phyloP scores from a whole-genome alignment of 1,139 yeast species.

The Kodamaea derodonti region DNA sequence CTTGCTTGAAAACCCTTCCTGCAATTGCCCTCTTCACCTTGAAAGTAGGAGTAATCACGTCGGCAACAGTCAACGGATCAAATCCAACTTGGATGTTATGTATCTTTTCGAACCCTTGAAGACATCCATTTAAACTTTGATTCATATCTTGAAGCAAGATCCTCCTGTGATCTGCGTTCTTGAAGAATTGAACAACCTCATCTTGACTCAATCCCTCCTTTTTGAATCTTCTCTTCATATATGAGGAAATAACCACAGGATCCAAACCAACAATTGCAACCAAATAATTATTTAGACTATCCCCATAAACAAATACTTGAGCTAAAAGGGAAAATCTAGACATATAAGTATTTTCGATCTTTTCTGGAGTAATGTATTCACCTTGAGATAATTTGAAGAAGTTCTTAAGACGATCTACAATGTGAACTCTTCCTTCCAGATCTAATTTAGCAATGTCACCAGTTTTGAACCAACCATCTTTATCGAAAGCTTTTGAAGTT shows the following conservation, averaged over 20 bases:
- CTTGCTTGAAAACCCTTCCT: conserved; percentile 43
- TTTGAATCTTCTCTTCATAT: conserved; percentile 12
- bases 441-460: conserved; percentile 67
- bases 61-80: conserved; percentile 66
- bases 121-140: conserved; percentile 16
- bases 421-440: conserved; percentile 41
- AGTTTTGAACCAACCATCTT: conserved; percentile 59
- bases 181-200: conserved; percentile 27
- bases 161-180: conserved; percentile 23
- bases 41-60: conserved; percentile 70
- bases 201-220: conserved; percentile 13
- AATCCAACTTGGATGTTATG: conserved; percentile 57
- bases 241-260: conserved; percentile 12
- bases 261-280: conserved; percentile 51
- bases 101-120: conserved; percentile 57
- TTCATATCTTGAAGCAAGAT: conserved; percentile 28
- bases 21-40: conserved; percentile 67
- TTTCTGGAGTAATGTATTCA: conserved; percentile 78
- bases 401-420: conserved; percentile 75
- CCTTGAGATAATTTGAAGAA: conserved; percentile 81
- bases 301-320: conserved; percentile 51
- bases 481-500: conserved; percentile 25
- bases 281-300: conserved; percentile 12
- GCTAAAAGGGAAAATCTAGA: conserved; percentile 48
- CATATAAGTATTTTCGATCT: conserved; percentile 63